Percentiles rank a stretch among this genome's conserved stretches.
Conservation (phyloP, 768 basidiomycete genomes). For the Suillus ampliporus region DNA sequence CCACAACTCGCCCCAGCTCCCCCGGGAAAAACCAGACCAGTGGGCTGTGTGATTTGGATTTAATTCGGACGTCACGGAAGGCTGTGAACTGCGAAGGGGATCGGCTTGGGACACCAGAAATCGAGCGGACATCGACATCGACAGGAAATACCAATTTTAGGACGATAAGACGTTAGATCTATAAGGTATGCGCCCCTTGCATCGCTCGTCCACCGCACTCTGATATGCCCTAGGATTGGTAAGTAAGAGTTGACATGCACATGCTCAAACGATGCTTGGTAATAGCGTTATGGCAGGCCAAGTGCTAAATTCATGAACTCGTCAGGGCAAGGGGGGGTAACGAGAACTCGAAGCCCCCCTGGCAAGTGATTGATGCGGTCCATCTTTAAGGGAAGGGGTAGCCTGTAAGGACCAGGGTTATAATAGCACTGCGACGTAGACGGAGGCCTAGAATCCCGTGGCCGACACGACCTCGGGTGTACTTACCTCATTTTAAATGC, state of each 20-base stretch:
- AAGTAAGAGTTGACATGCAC: background rate
- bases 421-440: background rate
- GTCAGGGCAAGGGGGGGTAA: background rate
- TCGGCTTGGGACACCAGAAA: background rate
- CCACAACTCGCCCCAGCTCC: background rate
- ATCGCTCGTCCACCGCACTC: background rate
- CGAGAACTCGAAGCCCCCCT: background rate
- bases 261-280: background rate
- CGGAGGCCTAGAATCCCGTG: background rate
- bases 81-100: background rate
- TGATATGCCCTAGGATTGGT: background rate
- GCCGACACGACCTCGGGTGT: background rate
- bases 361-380: background rate
- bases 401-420: background rate
- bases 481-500: background rate
- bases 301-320: background rate
- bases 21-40: background rate
- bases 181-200: background rate
- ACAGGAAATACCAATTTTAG: background rate
- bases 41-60: background rate
- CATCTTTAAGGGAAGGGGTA: background rate
- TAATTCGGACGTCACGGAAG: background rate
- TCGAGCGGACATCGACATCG: background rate
- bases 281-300: background rate
- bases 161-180: background rate